Base-by-base conservation (phyloP, 179 eudicot species). In the Patellifolia procumbens region DNA sequence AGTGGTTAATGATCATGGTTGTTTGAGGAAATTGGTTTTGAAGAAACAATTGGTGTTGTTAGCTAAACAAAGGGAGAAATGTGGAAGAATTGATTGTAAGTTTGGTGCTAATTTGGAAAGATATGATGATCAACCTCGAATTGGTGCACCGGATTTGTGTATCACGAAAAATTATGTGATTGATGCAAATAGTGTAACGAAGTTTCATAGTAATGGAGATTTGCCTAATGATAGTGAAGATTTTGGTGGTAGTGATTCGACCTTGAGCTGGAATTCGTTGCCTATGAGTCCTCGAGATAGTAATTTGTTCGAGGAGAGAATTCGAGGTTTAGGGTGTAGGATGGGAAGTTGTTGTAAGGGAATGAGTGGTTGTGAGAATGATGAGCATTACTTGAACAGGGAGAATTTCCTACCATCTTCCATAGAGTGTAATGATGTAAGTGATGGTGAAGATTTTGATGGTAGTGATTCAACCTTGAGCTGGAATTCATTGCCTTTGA, bases 11-110 rank as follows among this genome's bases (percentile, higher is more conserved):
- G 43, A 58, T 65, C 48, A 73, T 43, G 43, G 34, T 48, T 70
- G 69, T 48, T 78, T 64, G 73, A 53, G 81, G 26, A 72, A 72
- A 65, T 11, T 52, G 73, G 81, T 72, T 12, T 39, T 72, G 35
- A 78, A 64, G 76, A 72, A 72, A 22, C 75, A 72, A 10, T 51
- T 78, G 34, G 3, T 58, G 24, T 19, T 51, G 70, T 35, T 70
- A 39, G 70, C 75, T 5, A 77, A 34, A 51, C 68, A 77, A 52
- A 52, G 42, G 26, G 63, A 70, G 35, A 43, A 72, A 71, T 45
- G 65, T 72, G 42, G 6, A 53, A 34, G 28, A 62, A 42, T 43
- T 43, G 72, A 69, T 24, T 45, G 51, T 29, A 65, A 7, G 28
- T 26, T 53, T 3, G 34, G 66, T 42, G 22, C 24, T 39, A 48